phyloP scores from a whole-genome alignment of 2,329 filamentous ascomycete genomes.

The Colletotrichum simmondsii region DNA sequence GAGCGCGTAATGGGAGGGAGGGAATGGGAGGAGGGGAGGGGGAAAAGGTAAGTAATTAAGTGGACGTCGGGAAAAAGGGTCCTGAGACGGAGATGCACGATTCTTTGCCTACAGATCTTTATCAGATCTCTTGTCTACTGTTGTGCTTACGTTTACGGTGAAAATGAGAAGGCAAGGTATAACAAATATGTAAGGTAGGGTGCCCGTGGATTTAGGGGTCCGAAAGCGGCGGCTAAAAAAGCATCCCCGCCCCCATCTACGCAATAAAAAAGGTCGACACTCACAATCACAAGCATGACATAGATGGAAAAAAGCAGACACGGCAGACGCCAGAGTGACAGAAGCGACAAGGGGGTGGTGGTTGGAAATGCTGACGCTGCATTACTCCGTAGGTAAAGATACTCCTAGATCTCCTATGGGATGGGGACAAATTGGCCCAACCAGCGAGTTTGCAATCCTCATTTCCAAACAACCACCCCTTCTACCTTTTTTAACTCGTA shows the following conservation, averaged over 20 bases:
- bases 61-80: background rate
- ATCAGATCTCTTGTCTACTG: conserved; percentile 19
- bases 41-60: background rate
- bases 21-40: background rate
- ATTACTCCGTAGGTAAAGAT: background rate
- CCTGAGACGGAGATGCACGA: conserved; percentile 16
- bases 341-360: background rate
- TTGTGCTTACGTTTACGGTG: conserved; percentile 10
- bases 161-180: background rate
- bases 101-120: conserved; percentile 4
- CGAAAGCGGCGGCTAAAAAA: conserved; percentile 24
- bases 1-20: background rate
- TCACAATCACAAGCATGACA: conserved; percentile 1
- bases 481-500: background rate
- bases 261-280: background rate
- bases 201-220: conserved; percentile 8
- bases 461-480: background rate
- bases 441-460: conserved; percentile 9
- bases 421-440: conserved; percentile 17
- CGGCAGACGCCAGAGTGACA: too few species aligned
- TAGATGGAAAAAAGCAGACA: background rate
- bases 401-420: too few species aligned
- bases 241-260: background rate
- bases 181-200: background rate
- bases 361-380: conserved; percentile 17